A percentile compares a stretch with the other conserved stretches of the same genome.
Evolutionary conservation across 1,284 basidiomycete genomes (phyloP).

Genomic region (Trichosporon coremiiforme): DNA sequence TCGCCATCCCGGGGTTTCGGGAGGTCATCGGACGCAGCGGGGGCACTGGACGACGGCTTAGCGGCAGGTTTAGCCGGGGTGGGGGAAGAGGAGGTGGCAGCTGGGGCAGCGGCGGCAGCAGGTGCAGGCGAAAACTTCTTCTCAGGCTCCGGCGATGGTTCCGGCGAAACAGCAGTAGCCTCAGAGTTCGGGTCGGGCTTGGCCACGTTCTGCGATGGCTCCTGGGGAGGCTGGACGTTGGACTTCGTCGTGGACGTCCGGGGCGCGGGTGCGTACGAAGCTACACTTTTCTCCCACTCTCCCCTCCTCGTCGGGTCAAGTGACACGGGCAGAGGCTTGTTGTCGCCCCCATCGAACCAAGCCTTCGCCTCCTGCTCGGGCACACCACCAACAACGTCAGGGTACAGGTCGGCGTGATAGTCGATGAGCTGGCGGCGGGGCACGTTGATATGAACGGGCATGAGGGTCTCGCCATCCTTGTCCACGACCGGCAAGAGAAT

Average conservation of each 20-base stretch:
- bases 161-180: neutral
- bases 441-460: constrained; percentile 54
- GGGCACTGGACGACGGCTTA: neutral
- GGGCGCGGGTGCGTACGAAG: neutral
- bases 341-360: constrained; percentile 53
- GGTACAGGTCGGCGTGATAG: constrained; percentile 57
- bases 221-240: neutral
- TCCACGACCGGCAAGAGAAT: constrained; percentile 50
- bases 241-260: neutral
- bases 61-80: neutral
- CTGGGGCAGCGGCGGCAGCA: neutral
- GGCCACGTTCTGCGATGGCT: constrained; percentile 7
- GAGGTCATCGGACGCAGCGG: neutral
- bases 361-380: constrained; percentile 50
- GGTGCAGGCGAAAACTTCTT: neutral
- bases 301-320: constrained; percentile 44
- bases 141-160: neutral
- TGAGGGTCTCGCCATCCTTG: constrained; percentile 52
- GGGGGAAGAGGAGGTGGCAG: neutral
- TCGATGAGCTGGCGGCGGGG: constrained; percentile 58
- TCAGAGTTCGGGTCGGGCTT: neutral
- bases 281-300: constrained; percentile 36
- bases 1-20: constrained; percentile 36
- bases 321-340: constrained; percentile 37
- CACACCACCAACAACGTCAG: constrained; percentile 46